Conservation (phyloP, 306 rosid genomes). For the Oemleria cerasiformis region DNA sequence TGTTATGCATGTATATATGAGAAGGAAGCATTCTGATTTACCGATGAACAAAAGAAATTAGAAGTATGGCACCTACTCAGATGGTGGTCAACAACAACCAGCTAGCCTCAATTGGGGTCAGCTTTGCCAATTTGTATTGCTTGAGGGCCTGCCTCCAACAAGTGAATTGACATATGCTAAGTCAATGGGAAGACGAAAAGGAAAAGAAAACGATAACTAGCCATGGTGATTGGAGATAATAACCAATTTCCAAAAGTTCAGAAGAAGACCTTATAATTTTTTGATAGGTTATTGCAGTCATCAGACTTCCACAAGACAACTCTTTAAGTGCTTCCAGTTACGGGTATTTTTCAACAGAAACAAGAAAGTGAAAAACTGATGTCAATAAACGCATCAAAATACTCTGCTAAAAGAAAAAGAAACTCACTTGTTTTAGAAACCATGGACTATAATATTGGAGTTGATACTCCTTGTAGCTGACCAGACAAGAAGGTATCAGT, state of each 20-base stretch:
- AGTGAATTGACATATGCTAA: background rate
- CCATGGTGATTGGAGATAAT: constrained; percentile 7
- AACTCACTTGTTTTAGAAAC: constrained; percentile 77
- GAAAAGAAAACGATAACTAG: background rate
- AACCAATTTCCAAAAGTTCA: constrained; percentile 14
- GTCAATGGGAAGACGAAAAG: constrained; percentile 9
- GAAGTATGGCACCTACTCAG: constrained; percentile 57
- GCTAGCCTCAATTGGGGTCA: constrained; percentile 83
- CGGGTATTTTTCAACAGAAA: constrained; percentile 75
- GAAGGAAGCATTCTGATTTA: no score
- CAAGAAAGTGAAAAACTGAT: background rate
- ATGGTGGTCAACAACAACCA: constrained; percentile 95
- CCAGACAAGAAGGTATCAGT: constrained; percentile 28
- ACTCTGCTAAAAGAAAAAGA: constrained; percentile 5
- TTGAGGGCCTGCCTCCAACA: constrained; percentile 55
- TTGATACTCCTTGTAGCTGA: constrained; percentile 92
- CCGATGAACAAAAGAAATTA: no score
- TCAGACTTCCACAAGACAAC: constrained; percentile 85
- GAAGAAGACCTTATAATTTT: constrained; percentile 61
- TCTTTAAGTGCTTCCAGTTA: constrained; percentile 73
- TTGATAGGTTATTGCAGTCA: constrained; percentile 70
- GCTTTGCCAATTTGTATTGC: constrained; percentile 67
- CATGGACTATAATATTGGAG: constrained; percentile 88
- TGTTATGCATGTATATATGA: no score
- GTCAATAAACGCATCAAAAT: constrained; percentile 14